Evolutionary conservation across 371 early-diverging fungal species (phyloP).

Genomic region (Apophysomyces elegans): DNA sequence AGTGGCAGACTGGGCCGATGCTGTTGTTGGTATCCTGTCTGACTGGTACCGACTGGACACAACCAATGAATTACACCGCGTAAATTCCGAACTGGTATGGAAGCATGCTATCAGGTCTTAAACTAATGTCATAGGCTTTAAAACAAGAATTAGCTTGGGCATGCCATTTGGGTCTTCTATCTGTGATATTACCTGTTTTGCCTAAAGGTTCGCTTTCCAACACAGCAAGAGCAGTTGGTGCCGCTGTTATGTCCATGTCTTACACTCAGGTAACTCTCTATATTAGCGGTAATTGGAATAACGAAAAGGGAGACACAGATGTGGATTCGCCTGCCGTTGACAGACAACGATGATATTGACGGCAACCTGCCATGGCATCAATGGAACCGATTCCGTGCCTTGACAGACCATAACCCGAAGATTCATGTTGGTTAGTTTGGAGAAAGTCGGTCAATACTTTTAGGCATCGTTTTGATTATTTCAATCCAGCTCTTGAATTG

Average conservation of each 20-base stretch:
- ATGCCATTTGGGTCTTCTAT: constrained; percentile 68
- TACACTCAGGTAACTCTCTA: constrained; percentile 49
- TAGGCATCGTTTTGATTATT: constrained; percentile 15
- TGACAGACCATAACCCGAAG: constrained; percentile 60
- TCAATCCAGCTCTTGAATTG: constrained; percentile 64
- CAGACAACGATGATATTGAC: constrained; percentile 34
- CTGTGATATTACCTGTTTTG: constrained; percentile 58
- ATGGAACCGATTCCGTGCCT: constrained; percentile 71
- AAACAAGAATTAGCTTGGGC: constrained; percentile 78
- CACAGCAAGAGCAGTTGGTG: constrained; percentile 60
- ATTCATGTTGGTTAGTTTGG: constrained; percentile 50
- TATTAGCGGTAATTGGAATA: constrained; percentile 5
- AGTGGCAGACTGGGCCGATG: constrained; percentile 48
- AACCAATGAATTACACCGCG: constrained; percentile 44
- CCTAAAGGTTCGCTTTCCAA: constrained; percentile 48
- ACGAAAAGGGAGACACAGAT: constrained; percentile 25
- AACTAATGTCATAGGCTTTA: constrained; percentile 47
- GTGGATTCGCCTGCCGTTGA: constrained; percentile 43
- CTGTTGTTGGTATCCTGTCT: constrained; percentile 61
- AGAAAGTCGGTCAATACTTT: not conserved
- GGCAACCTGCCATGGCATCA: constrained; percentile 55
- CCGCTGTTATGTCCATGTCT: constrained; percentile 42
- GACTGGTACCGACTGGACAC: constrained; percentile 70
- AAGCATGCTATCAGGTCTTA: not conserved
- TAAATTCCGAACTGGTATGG: constrained; percentile 62